Evolutionary conservation across 352 stramenopile genomes (phyloP).

Genomic region (Globisporangium emineosum): DNA sequence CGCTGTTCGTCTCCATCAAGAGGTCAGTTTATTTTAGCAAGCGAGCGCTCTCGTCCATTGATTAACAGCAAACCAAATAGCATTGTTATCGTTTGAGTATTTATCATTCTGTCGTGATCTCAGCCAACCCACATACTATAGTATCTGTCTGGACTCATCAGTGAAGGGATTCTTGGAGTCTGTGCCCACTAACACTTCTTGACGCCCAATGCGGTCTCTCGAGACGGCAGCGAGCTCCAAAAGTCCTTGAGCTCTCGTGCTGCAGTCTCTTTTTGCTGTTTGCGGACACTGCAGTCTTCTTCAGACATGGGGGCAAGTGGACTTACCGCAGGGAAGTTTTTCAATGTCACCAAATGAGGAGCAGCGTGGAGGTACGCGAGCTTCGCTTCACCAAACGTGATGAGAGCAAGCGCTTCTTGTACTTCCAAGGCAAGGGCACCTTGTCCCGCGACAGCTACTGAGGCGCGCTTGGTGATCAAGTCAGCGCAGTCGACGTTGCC

Average conservation of each 20-base stretch:
- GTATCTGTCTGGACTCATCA: too few relatives aligned
- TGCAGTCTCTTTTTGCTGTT: not conserved
- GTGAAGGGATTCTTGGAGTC: too few relatives aligned
- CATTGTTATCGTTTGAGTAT: not conserved
- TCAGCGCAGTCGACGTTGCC: constrained; percentile 3
- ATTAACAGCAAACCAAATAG: not conserved
- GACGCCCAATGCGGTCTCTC: not conserved
- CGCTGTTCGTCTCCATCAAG: not conserved
- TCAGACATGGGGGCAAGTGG: not conserved
- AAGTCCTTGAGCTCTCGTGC: not conserved
- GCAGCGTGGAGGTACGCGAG: not conserved
- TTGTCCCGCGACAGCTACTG: not conserved
- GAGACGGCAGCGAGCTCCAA: constrained; percentile 1
- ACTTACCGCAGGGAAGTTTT: not conserved
- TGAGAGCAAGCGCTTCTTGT: not conserved
- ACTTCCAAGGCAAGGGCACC: not conserved
- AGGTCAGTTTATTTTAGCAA: not conserved
- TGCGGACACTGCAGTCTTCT: not conserved
- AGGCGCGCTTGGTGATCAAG: not conserved
- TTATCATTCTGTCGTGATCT: not conserved
- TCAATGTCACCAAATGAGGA: not conserved
- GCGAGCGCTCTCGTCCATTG: not conserved
- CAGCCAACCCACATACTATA: not conserved
- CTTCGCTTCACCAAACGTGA: not conserved
- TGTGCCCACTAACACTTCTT: too few relatives aligned